Conservation (phyloP, 2,329 filamentous ascomycete genomes). For the Fonsecaea pugnacius region DNA sequence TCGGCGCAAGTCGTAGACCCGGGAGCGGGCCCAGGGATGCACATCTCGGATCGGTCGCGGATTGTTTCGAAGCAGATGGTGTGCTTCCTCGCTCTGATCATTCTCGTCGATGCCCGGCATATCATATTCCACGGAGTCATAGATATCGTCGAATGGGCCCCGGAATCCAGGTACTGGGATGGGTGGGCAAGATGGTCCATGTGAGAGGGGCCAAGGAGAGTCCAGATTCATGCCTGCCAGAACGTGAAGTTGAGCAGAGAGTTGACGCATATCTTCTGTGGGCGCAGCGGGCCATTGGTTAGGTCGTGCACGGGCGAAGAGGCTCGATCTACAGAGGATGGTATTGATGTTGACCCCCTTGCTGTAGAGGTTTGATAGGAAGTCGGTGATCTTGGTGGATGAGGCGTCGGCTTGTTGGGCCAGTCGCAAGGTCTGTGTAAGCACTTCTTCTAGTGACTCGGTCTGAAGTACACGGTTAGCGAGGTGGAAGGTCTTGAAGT, state of each 20-base stretch:
- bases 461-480: constrained; percentile 22
- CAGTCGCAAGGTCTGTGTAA: constrained; percentile 42
- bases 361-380: constrained; percentile 48
- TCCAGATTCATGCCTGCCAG: constrained; percentile 67
- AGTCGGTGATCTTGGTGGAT: constrained; percentile 51
- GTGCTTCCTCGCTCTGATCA: background rate
- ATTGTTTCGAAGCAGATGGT: background rate
- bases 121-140: constrained; percentile 7
- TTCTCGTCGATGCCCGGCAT: background rate
- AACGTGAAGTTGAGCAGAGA: constrained; percentile 72
- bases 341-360: constrained; percentile 56
- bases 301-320: constrained; percentile 63
- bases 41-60: constrained; percentile 35
- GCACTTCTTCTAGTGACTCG: constrained; percentile 37
- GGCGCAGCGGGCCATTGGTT: constrained; percentile 45
- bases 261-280: constrained; percentile 59
- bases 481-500: constrained; percentile 27
- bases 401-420: constrained; percentile 51
- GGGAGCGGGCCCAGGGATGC: constrained; percentile 67
- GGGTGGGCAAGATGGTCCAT: constrained; percentile 17
- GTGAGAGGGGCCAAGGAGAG: constrained; percentile 26
- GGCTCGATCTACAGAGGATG: constrained; percentile 67
- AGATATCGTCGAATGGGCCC: background rate
- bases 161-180: background rate
- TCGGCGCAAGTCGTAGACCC: constrained; percentile 74